These are phyloP conservation scores for Fusarium pseudocircinatum DNA, from an alignment of 2,329 filamentous ascomycete species.

Conservation along the genomic window DNA sequence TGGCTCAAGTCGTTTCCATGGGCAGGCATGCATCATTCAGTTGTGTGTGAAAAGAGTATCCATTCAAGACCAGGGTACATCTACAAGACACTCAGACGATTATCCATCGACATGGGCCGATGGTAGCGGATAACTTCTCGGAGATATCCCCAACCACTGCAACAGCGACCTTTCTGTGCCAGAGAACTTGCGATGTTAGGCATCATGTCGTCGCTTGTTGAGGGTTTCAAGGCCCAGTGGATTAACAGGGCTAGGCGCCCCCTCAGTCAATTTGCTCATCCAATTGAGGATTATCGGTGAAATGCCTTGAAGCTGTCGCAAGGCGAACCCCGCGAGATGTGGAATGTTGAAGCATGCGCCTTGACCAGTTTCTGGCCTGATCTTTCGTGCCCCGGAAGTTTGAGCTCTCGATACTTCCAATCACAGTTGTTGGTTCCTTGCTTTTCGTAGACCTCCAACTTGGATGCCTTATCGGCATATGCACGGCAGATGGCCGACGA, in stretches of 20 bases:
- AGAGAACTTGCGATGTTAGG: neutral
- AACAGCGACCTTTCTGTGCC: neutral
- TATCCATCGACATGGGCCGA: conserved; percentile 41
- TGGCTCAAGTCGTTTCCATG: conserved; percentile 17
- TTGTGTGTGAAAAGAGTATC: conserved; percentile 15
- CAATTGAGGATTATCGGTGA: conserved; percentile 14
- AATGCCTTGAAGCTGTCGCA: conserved; percentile 8
- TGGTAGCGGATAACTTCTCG: conserved; percentile 29
- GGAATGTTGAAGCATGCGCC: conserved; percentile 35
- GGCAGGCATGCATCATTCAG: conserved; percentile 1
- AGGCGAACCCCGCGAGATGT: conserved; percentile 24
- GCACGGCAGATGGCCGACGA: conserved; percentile 43
- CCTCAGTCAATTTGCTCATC: neutral
- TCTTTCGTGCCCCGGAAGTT: conserved; percentile 30
- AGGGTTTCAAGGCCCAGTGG: neutral
- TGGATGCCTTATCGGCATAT: conserved; percentile 44
- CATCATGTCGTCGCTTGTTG: neutral
- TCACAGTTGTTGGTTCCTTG: conserved; percentile 29
- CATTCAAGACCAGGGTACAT: conserved; percentile 9
- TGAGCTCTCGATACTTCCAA: conserved; percentile 29
- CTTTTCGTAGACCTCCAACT: conserved; percentile 12
- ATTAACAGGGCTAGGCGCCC: neutral
- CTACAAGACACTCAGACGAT: conserved; percentile 41
- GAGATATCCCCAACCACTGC: conserved; percentile 10
- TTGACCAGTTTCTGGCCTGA: conserved; percentile 43